Evolutionary conservation across 345 rosid genomes (phyloP), one percentile per base, ranked within the genome.

Genomic region (Arabis alpina): DNA sequence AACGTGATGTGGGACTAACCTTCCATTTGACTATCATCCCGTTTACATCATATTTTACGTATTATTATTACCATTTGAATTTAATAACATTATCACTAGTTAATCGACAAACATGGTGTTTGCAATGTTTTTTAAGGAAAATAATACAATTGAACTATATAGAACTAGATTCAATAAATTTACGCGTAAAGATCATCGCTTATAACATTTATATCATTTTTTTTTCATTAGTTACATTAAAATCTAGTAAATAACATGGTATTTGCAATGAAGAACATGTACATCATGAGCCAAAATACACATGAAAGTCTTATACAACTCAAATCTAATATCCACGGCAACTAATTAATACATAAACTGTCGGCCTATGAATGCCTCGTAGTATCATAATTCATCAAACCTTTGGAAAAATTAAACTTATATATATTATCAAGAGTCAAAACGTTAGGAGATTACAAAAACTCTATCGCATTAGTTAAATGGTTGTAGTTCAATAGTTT

Each of bases 1-100:
- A 74, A 61, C 36, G 53, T 45, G 44, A 68, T 44, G 73, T 67
- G 55, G 72, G 78, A 68, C 68, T 51, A 66, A 40, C 61, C 45
- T 74, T 61, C 39, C 36, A 43, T 60, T 74, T 43, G 36, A 66
- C 40, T 54, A 44, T 53, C 10, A 57, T 57, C 47, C 34, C 12
- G n/a, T 54, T 44, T 48, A 48, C 59, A 40, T 54, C 15, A 37
- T 64, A 27, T 9, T 47, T 64, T 48, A 32, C 14, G 45, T 56
- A 42, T 28, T 47, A 6, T 45, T 40, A 48, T 54, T 34, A 71
- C 41, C 55, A 63, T 6, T 42, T n/a, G 44, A 45, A 45, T 34
- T 19, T 19, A 19, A 19, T 19, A 19, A 19, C 23, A 19, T 19
- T 19, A 19, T 19, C 23, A 19, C 23, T 19, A 19, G 23, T 19